phyloP scores from a whole-genome alignment of 345 rosid genomes.

The Aquilaria yunnanensis region DNA sequence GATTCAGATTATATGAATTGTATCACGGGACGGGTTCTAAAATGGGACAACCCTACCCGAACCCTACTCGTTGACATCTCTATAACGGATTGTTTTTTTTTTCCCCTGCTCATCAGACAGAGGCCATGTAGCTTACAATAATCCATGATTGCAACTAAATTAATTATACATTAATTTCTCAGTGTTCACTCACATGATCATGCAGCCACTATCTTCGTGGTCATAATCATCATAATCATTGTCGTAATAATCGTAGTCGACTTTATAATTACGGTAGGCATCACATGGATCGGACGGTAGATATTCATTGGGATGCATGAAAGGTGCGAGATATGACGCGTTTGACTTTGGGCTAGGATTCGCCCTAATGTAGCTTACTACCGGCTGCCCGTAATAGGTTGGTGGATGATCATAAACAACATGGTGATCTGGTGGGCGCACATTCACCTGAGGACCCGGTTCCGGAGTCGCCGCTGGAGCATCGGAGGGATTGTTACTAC shows the following conservation, averaged over 20 bases:
- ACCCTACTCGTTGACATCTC: too few relatives aligned
- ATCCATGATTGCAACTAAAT: too few relatives aligned
- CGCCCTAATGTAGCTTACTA: constrained; percentile 30
- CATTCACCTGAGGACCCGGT: constrained; percentile 16
- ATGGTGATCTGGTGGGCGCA: constrained; percentile 14
- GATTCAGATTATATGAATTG: too few relatives aligned
- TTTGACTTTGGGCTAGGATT: constrained; percentile 17
- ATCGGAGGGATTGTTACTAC: background rate
- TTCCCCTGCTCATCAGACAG: too few relatives aligned
- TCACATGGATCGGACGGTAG: constrained; percentile 24
- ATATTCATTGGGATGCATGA: constrained; percentile 18
- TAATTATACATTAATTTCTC: too few relatives aligned
- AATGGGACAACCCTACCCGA: too few relatives aligned
- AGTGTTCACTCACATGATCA: constrained; percentile 32
- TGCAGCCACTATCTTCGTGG: constrained; percentile 29
- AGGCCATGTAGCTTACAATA: too few relatives aligned
- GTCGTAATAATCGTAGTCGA: background rate
- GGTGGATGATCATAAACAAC: constrained; percentile 16
- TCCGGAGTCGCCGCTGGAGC: constrained; percentile 1
- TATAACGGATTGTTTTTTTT: too few relatives aligned
- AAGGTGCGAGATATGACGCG: constrained; percentile 22
- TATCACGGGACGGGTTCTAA: too few relatives aligned
- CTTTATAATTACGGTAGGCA: background rate
- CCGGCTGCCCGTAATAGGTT: constrained; percentile 24
- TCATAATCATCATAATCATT: constrained; percentile 12